Conservation (phyloP, 1,139 yeast species). For the Suhomyces taliae region DNA sequence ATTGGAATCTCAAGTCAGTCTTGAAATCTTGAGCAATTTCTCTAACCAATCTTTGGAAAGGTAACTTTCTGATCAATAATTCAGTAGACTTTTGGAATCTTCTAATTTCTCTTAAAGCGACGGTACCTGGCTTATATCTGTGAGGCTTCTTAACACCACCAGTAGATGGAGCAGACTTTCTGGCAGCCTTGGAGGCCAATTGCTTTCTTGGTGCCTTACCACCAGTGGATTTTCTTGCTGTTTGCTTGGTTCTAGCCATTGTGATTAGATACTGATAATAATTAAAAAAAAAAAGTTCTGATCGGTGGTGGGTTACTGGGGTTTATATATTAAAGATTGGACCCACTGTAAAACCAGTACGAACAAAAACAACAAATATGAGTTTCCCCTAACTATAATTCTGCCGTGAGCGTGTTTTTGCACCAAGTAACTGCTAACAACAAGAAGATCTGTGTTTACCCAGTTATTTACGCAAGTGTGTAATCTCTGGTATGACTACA, state of each 20-base stretch:
- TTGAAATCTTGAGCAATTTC: conserved; percentile 98
- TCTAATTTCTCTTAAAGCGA: conserved; percentile 98
- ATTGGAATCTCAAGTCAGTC: conserved; percentile 97
- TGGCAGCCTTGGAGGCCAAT: conserved; percentile 98
- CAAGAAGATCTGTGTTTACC: too few species aligned
- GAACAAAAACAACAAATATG: not conserved
- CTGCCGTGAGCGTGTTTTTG: too few species aligned
- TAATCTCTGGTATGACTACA: not conserved
- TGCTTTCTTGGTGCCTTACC: conserved; percentile 99
- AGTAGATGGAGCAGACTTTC: conserved; percentile 96
- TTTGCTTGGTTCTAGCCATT: conserved; percentile 99
- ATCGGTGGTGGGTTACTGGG: not conserved
- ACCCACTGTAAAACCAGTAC: not conserved
- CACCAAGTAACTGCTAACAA: too few species aligned
- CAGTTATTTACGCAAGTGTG: not conserved
- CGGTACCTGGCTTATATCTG: conserved; percentile 99
- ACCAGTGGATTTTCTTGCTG: conserved; percentile 98
- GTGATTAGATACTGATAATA: conserved; percentile 17
- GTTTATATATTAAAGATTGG: not conserved
- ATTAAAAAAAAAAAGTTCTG: not conserved
- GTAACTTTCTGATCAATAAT: conserved; percentile 93
- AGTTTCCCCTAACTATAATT: too few species aligned
- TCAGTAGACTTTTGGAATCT: conserved; percentile 99
- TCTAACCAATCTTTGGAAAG: conserved; percentile 98
- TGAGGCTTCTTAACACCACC: conserved; percentile 99